phyloP scores from a whole-genome alignment of 805 yeast species.

The Schizosaccharomyces osmophilus region DNA sequence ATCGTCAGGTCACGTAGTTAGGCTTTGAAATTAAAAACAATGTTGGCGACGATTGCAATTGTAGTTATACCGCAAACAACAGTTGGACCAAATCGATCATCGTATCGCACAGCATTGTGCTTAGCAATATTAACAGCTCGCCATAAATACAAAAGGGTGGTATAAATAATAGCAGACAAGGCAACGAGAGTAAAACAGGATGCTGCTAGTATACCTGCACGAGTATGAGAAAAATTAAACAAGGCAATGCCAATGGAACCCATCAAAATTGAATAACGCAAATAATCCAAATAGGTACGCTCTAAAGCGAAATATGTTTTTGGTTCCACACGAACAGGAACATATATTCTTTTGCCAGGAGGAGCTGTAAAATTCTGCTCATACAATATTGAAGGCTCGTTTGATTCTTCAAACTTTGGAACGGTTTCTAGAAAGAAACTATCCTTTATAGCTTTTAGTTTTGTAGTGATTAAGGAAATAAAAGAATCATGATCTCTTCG shows the following conservation, averaged over 20 bases:
- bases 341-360: conserved; percentile 66
- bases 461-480: background rate
- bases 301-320: conserved; percentile 98
- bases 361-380: conserved; percentile 21
- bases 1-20: background rate
- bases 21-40: background rate
- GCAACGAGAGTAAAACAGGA: conserved; percentile 71
- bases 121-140: conserved; percentile 63
- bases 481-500: background rate
- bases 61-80: conserved; percentile 44
- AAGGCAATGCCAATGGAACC: conserved; percentile 76
- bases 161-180: conserved; percentile 42
- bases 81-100: conserved; percentile 71
- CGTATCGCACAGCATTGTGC: conserved; percentile 63
- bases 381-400: conserved; percentile 1
- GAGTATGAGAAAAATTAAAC: conserved; percentile 53
- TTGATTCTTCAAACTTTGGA: background rate
- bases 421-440: conserved; percentile 5
- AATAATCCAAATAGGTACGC: conserved; percentile 82
- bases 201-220: conserved; percentile 50
- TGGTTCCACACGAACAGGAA: conserved; percentile 92
- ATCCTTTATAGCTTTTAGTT: background rate
- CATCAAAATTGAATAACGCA: conserved; percentile 66
- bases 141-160: conserved; percentile 51
- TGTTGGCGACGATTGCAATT: background rate